Conservation (phyloP, 208 protist genomes). For the Willaertia magna region DNA sequence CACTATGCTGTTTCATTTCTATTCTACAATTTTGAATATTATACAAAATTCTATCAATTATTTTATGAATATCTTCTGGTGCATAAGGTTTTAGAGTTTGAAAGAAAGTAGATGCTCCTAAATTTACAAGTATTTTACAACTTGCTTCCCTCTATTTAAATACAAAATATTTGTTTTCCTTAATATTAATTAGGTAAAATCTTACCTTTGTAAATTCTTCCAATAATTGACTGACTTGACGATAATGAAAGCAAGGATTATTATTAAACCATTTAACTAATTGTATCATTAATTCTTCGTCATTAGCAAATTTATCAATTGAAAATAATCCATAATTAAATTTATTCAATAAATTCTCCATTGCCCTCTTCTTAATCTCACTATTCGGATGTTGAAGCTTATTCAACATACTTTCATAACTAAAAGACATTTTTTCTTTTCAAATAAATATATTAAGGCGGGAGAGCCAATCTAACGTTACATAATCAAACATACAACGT, state of each 20-base stretch:
- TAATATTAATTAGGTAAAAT: too few species aligned
- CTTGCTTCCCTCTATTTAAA: background rate
- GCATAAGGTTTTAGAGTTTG: background rate
- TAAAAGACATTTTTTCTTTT: background rate
- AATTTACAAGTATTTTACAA: background rate
- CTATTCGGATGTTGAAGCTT: background rate
- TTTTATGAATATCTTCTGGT: background rate
- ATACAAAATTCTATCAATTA: background rate
- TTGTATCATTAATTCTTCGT: background rate
- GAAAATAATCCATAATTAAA: background rate
- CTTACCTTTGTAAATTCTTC: background rate
- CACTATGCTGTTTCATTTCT: too few species aligned
- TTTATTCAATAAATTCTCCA: background rate
- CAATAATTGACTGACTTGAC: background rate
- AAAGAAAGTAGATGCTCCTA: background rate
- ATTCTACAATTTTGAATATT: too few species aligned
- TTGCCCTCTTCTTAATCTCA: background rate
- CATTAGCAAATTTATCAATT: background rate
- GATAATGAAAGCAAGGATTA: background rate
- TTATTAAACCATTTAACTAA: background rate
- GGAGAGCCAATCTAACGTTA: too few species aligned
- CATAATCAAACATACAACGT: too few species aligned
- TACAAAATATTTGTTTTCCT: too few species aligned
- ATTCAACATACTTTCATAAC: background rate
- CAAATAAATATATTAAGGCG: too few species aligned